phyloP scores from a whole-genome alignment of 441 rosid species.

The Brassica balearica region DNA sequence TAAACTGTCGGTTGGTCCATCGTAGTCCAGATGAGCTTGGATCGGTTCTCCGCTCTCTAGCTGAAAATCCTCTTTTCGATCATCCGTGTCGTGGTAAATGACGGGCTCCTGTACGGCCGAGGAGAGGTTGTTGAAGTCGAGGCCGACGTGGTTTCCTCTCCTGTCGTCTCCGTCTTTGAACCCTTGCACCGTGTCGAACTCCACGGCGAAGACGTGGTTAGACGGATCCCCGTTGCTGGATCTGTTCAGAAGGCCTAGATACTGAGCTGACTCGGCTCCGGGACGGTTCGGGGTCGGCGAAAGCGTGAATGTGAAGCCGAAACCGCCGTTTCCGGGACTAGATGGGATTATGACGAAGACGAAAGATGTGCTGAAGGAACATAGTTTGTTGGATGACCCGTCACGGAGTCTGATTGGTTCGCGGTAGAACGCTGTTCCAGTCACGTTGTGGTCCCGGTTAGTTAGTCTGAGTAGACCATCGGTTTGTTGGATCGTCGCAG shows the following conservation, averaged over 20 bases:
- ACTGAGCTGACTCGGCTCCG: constrained; percentile 51
- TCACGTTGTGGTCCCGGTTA: constrained; percentile 34
- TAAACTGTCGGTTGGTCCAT: constrained; percentile 36
- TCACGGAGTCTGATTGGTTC: constrained; percentile 38
- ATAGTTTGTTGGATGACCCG: not conserved
- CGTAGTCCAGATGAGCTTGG: constrained; percentile 69
- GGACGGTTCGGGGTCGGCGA: constrained; percentile 54
- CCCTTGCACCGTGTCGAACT: constrained; percentile 76
- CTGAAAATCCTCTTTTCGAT: constrained; percentile 37
- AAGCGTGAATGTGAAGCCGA: constrained; percentile 66
- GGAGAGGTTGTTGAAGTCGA: constrained; percentile 54
- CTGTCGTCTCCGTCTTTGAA: constrained; percentile 36
- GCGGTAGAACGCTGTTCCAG: constrained; percentile 61
- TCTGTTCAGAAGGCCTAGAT: constrained; percentile 59
- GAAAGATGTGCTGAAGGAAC: constrained; percentile 62
- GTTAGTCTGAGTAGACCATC: constrained; percentile 62
- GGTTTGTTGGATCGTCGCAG: constrained; percentile 41
- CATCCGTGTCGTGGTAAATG: constrained; percentile 2
- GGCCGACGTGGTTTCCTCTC: constrained; percentile 64
- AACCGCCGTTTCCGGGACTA: constrained; percentile 55
- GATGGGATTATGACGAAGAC: constrained; percentile 60
- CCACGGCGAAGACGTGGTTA: constrained; percentile 66
- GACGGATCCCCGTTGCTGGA: not conserved
- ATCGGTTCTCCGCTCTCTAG: constrained; percentile 55
- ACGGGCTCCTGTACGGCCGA: constrained; percentile 28